Conservation (phyloP, 805 yeast species). For the Lipomyces lipofer region DNA sequence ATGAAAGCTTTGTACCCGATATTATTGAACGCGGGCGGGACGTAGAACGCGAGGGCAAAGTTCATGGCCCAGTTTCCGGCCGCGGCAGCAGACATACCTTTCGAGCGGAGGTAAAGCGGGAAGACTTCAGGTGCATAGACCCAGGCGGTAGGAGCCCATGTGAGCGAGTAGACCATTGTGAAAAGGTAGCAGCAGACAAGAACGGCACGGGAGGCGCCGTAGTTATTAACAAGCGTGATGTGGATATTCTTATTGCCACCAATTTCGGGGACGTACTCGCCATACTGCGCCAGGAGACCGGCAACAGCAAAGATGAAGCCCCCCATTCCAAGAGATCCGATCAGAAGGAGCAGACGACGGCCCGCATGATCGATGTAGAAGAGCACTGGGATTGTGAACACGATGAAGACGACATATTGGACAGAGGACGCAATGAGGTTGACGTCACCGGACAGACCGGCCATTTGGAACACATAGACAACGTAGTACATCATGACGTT, state of each 20-base stretch:
- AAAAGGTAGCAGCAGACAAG: constrained; percentile 50
- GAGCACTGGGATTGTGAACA: constrained; percentile 56
- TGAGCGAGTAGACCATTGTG: constrained; percentile 45
- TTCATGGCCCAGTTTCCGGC: constrained; percentile 61
- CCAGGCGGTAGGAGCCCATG: constrained; percentile 38
- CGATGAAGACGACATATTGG: constrained; percentile 49
- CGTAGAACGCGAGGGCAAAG: constrained; percentile 56
- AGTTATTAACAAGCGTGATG: constrained; percentile 35
- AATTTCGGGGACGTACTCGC: constrained; percentile 42
- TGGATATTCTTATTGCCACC: constrained; percentile 40
- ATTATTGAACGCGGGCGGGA: constrained; percentile 53
- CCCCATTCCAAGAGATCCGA: constrained; percentile 65
- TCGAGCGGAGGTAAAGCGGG: constrained; percentile 51
- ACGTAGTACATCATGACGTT: constrained; percentile 51
- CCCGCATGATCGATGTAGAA: constrained; percentile 58
- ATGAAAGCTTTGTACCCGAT: constrained; percentile 58
- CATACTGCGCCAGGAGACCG: constrained; percentile 13
- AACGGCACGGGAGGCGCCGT: constrained; percentile 41
- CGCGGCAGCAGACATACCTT: constrained; percentile 56
- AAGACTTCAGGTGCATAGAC: constrained; percentile 39
- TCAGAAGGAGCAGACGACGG: constrained; percentile 60
- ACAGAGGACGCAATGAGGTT: constrained; percentile 47
- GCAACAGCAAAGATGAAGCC: constrained; percentile 12
- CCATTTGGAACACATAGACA: constrained; percentile 47
- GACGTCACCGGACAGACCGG: constrained; percentile 50